These are phyloP conservation scores for Lactarius trivialis DNA, from an alignment of 768 basidiomycete species.

Conservation along the genomic window DNA sequence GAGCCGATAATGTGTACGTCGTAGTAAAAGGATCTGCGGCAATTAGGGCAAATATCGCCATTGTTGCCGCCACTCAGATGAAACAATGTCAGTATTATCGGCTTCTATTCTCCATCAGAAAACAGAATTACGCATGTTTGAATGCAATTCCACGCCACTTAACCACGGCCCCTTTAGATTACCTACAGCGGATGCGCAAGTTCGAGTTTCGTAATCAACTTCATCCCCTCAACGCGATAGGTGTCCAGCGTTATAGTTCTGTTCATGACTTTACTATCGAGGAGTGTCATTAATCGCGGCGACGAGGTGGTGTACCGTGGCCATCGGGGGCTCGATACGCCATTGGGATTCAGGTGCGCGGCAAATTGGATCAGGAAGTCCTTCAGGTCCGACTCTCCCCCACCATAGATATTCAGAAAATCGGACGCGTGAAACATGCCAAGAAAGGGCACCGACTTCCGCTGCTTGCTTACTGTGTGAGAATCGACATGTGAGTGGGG, in stretches of 20 bases:
- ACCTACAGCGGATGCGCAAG: background rate
- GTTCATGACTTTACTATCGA: conserved; percentile 1
- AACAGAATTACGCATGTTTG: background rate
- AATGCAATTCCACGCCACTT: no score
- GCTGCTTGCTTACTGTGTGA: conserved; percentile 31
- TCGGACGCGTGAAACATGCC: conserved; percentile 25
- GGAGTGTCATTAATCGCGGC: conserved; percentile 16
- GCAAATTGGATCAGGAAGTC: conserved; percentile 25
- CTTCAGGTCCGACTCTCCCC: conserved; percentile 14
- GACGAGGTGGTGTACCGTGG: conserved; percentile 13
- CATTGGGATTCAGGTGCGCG: conserved; percentile 29
- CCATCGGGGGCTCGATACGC: conserved; percentile 11
- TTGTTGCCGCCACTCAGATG: no score
- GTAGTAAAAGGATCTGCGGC: no score
- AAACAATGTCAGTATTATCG: no score
- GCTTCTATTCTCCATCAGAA: background rate
- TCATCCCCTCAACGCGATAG: conserved; percentile 15
- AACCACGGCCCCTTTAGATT: background rate
- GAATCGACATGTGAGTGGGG: background rate
- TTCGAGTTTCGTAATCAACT: conserved; percentile 3
- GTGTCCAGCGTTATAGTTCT: conserved; percentile 21
- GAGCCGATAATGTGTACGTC: no score
- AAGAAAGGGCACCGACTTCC: conserved; percentile 26
- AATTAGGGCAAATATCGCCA: no score
- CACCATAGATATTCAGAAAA: conserved; percentile 3